These are phyloP conservation scores for Aleurites moluccanus DNA, from an alignment of 441 rosid genomes.

Conservation along the genomic window DNA sequence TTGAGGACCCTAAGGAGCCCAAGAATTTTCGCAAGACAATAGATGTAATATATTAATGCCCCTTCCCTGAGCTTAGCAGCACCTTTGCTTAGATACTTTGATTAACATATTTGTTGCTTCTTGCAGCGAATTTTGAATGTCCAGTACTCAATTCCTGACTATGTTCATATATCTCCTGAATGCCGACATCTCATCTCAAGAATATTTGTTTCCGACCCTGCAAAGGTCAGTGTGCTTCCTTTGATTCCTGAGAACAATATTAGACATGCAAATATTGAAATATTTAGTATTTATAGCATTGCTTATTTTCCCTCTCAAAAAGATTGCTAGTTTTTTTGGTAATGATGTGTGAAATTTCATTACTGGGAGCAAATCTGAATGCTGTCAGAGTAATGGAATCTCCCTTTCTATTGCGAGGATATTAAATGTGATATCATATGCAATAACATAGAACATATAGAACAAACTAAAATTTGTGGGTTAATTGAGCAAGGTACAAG, in stretches of 20 bases:
- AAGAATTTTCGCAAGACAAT: slow-evolving; percentile 92
- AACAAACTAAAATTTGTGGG: neutral
- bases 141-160: slow-evolving; percentile 94
- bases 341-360: neutral
- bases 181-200: slow-evolving; percentile 87
- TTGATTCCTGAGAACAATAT: slow-evolving; percentile 11
- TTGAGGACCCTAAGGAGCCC: slow-evolving; percentile 96
- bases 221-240: slow-evolving; percentile 48
- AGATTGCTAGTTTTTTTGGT: neutral
- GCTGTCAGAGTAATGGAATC: neutral
- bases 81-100: slow-evolving; percentile 4
- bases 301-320: neutral
- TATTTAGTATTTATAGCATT: neutral
- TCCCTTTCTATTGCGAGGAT: neutral
- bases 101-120: slow-evolving; percentile 22
- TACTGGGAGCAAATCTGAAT: neutral
- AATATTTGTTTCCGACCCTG: slow-evolving; percentile 92
- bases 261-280: neutral
- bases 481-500: neutral
- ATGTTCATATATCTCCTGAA: slow-evolving; percentile 88
- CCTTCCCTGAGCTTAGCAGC: slow-evolving; percentile 2
- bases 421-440: neutral
- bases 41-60: slow-evolving; percentile 48
- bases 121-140: slow-evolving; percentile 90
- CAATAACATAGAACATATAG: neutral